A percentile compares a stretch with the other conserved stretches of the same genome.
Evolutionary conservation across 139 green algal genomes (phyloP).

Genomic region (Monoraphidium neglectum): DNA sequence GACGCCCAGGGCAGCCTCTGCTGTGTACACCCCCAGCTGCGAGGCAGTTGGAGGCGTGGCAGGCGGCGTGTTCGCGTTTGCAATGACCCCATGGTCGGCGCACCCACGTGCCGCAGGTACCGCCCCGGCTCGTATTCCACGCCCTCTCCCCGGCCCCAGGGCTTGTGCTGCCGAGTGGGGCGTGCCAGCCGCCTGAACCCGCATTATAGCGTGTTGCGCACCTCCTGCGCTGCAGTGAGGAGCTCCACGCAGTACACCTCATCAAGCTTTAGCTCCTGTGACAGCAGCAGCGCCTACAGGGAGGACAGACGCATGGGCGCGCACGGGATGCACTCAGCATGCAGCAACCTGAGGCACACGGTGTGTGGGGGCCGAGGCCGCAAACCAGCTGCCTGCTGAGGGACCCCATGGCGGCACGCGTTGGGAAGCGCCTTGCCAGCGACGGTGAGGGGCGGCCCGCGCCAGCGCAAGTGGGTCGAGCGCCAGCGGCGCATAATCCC

Average conservation of each 20-base stretch:
- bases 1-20: slow-evolving; percentile 55
- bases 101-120: not conserved
- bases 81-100: too few species aligned
- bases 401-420: too few species aligned
- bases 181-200: not conserved
- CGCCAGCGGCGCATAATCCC: too few species aligned
- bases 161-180: not conserved
- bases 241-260: slow-evolving; percentile 64
- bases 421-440: too few species aligned
- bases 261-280: slow-evolving; percentile 68
- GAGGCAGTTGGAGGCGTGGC: not conserved
- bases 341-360: not conserved
- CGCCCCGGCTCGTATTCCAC: not conserved
- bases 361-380: not conserved
- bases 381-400: too few species aligned
- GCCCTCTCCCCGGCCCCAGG: not conserved
- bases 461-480: too few species aligned
- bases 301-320: not conserved
- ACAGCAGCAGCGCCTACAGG: slow-evolving; percentile 57
- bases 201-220: slow-evolving; percentile 20
- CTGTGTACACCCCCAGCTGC: slow-evolving; percentile 35
- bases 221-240: slow-evolving; percentile 56
- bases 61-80: too few species aligned
- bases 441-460: too few species aligned
- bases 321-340: not conserved